phyloP scores from a whole-genome alignment of 352 stramenopile species.

The Globisporangium paddicum region DNA sequence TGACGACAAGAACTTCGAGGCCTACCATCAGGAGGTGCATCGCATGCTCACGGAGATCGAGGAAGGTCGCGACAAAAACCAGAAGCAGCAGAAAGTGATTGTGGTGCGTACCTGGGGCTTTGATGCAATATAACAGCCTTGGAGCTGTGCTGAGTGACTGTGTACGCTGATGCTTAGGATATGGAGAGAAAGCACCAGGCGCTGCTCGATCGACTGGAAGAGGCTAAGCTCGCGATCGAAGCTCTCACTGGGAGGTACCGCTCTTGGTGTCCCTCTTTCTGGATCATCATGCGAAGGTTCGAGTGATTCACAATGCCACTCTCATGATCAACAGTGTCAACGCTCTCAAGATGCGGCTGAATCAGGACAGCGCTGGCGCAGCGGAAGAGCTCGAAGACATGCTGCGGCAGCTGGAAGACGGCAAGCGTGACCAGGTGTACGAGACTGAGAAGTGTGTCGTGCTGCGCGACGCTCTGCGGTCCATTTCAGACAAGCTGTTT shows the following conservation, averaged over 20 bases:
- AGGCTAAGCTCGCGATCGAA: slow-evolving; percentile 66
- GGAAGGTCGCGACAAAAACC: slow-evolving; percentile 41
- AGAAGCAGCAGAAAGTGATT: slow-evolving; percentile 71
- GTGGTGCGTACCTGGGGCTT: slow-evolving; percentile 22
- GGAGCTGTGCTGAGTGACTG: neutral
- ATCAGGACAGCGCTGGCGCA: slow-evolving; percentile 63
- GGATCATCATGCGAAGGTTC: neutral
- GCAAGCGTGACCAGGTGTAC: slow-evolving; percentile 56
- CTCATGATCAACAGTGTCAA: slow-evolving; percentile 32
- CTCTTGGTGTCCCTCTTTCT: neutral
- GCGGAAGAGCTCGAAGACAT: slow-evolving; percentile 63
- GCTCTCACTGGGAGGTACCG: slow-evolving; percentile 53
- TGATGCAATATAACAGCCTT: neutral
- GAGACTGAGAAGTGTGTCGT: slow-evolving; percentile 47
- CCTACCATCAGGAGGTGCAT: slow-evolving; percentile 63
- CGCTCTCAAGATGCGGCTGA: slow-evolving; percentile 62
- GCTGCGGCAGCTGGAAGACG: slow-evolving; percentile 61
- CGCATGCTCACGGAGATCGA: slow-evolving; percentile 63
- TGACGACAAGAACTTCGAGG: slow-evolving; percentile 64
- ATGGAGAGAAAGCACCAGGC: slow-evolving; percentile 64
- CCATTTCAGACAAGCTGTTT: slow-evolving; percentile 50
- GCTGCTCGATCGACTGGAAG: slow-evolving; percentile 55
- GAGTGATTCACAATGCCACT: neutral
- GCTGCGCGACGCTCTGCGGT: slow-evolving; percentile 47
- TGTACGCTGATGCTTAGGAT: slow-evolving; percentile 24